phyloP scores from a whole-genome alignment of 768 basidiomycete species.

The Xerocomellus amylosporus region DNA sequence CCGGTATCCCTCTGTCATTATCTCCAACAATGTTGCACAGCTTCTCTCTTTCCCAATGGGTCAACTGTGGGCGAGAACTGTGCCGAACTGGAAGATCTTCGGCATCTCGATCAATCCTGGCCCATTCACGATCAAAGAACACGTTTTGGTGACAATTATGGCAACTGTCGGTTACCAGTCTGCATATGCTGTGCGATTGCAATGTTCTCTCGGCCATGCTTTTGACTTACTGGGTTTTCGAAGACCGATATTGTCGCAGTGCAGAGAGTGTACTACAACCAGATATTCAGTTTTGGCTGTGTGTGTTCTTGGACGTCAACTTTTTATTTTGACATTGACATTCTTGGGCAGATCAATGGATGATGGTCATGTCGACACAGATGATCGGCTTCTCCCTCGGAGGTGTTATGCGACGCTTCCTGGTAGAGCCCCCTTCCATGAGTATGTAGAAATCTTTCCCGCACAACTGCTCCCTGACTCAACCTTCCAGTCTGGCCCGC shows the following conservation, averaged over 20 bases:
- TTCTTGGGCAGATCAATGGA: conserved; percentile 47
- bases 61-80: conserved; percentile 51
- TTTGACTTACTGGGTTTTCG: not conserved
- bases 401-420: conserved; percentile 57
- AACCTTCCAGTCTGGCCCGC: conserved; percentile 65
- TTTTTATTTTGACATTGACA: not conserved
- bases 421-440: conserved; percentile 65
- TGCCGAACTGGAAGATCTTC: conserved; percentile 52
- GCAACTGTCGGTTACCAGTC: conserved; percentile 45
- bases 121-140: conserved; percentile 74
- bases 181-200: conserved; percentile 18
- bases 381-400: conserved; percentile 64
- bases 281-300: conserved; percentile 52
- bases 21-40: conserved; percentile 62
- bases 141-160: conserved; percentile 70
- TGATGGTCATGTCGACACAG: conserved; percentile 70
- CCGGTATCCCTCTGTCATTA: conserved; percentile 51
- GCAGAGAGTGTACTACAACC: conserved; percentile 65
- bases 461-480: not conserved
- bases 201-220: not conserved
- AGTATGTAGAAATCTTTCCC: conserved; percentile 35
- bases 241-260: conserved; percentile 71
- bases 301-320: conserved; percentile 7
- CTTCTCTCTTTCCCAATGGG: conserved; percentile 72
- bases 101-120: conserved; percentile 70